Evolutionary conservation across 1,139 yeast genomes (phyloP).

Genomic region (Geotrichum histeridarum): DNA sequence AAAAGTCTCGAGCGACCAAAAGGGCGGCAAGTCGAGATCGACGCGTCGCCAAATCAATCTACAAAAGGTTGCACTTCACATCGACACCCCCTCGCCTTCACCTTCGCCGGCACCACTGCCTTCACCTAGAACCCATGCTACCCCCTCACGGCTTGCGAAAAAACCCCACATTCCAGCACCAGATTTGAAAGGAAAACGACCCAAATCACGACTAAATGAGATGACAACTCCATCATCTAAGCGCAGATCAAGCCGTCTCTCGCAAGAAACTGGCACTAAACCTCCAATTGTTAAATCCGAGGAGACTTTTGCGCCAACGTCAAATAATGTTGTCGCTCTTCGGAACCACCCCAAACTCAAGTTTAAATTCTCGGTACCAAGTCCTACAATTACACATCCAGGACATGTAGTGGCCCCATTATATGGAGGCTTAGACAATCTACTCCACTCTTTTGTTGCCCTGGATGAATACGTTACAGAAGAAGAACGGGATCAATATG

Average conservation of each 20-base stretch:
- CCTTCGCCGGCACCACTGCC: conserved; percentile 11
- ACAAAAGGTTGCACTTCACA: conserved; percentile 21
- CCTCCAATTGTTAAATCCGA: neutral
- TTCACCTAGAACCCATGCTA: neutral
- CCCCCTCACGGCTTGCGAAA: neutral
- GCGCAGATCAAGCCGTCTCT: conserved; percentile 1
- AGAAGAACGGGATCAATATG: conserved; percentile 46
- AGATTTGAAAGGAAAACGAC: conserved; percentile 5
- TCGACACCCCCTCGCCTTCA: conserved; percentile 17
- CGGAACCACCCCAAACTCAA: conserved; percentile 5
- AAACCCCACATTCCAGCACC: conserved; percentile 10
- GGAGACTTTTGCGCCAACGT: neutral
- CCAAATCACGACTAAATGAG: neutral
- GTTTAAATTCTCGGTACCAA: conserved; percentile 50
- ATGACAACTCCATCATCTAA: neutral
- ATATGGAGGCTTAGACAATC: conserved; percentile 39
- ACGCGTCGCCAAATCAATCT: conserved; percentile 33
- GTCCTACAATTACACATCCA: conserved; percentile 71
- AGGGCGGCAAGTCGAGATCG: conserved; percentile 30
- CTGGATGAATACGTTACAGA: conserved; percentile 51
- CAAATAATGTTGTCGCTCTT: neutral
- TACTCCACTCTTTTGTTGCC: conserved; percentile 49
- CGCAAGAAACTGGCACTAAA: neutral
- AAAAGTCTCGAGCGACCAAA: conserved; percentile 26
- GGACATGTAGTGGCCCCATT: conserved; percentile 43